phyloP scores from a whole-genome alignment of 139 green algal species.

The Coelastrella sp. region DNA sequence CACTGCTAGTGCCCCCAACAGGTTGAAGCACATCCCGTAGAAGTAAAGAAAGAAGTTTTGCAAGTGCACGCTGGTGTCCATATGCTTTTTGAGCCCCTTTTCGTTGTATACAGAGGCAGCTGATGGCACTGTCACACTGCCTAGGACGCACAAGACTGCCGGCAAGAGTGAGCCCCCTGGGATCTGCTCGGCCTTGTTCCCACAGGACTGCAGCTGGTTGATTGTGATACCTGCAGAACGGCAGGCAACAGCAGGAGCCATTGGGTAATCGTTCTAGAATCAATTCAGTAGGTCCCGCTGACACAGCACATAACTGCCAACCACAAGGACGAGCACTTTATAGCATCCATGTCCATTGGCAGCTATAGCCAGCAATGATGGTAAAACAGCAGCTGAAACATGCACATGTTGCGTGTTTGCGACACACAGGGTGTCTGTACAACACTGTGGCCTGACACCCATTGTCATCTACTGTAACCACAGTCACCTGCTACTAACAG shows the following conservation, averaged over 20 bases:
- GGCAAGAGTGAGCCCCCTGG: slow-evolving; percentile 86
- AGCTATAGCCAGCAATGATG: too few species aligned
- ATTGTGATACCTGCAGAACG: slow-evolving; percentile 87
- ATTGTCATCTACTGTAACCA: too few species aligned
- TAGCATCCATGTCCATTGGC: too few species aligned
- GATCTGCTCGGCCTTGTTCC: slow-evolving; percentile 38
- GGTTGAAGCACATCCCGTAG: slow-evolving; percentile 92
- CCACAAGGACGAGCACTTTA: too few species aligned
- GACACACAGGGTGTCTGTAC: not conserved
- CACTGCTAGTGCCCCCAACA: slow-evolving; percentile 66
- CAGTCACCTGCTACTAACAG: slow-evolving; percentile 87
- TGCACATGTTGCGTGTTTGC: not conserved
- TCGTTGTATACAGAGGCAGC: slow-evolving; percentile 96
- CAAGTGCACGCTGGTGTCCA: slow-evolving; percentile 96
- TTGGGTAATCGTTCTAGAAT: too few species aligned
- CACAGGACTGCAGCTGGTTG: slow-evolving; percentile 88
- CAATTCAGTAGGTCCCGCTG: too few species aligned
- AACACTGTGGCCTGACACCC: not conserved
- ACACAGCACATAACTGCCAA: too few species aligned
- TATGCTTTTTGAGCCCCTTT: slow-evolving; percentile 95
- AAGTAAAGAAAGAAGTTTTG: slow-evolving; percentile 99
- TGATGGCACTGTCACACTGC: slow-evolving; percentile 90
- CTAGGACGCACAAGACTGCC: slow-evolving; percentile 83
- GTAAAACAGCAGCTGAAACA: too few species aligned
- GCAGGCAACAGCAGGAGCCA: not conserved